Base-by-base conservation (phyloP, 805 yeast genomes). In the Blastobotrys muscicola region DNA sequence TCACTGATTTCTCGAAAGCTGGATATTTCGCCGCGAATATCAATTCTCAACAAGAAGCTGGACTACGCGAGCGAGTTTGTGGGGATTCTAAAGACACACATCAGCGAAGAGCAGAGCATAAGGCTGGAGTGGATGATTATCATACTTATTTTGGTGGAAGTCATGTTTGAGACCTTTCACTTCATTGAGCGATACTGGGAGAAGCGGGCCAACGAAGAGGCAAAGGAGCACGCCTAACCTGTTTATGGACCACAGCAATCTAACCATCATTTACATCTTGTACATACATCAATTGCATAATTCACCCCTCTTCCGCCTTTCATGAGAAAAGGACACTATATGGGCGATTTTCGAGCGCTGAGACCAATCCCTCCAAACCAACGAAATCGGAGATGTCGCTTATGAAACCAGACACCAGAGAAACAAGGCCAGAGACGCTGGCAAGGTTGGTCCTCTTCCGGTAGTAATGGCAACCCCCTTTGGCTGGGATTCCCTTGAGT, bases 51-150 rank as follows among this genome's bases (percentile, higher is more conserved):
- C 60, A 72, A 87, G 43, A 87, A 87, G 59, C 65, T 89, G 46
- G 97, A 89, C 60, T 89, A 89, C 62, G 86, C 94, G 1, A 80
- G 94, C 0, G 96, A 89, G 48, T 94, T 87, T 57, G 82, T 85
- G 11, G 71, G 85, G 9, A 89, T 87, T 2, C 66, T 89, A 32
- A 69, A 87, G 49, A 74, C 81, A 14, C 81, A 86, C 3, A 59
- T 86, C 47, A 82, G 78, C 44, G 95, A 87, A 53, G 77, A 78
- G 52, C 83, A 82, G 47, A 73, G 90, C 30, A 73, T 85, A 2
- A 67, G 86, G 14, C 66, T 89, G 37, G 97, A 89, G 59, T 84
- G 94, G 94, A 82, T 86, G 59, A 86, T 89, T 52, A 85, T 89
- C 42, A 69, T 79, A 23, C 68, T 89, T 51, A 89, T 89, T 48